Base-by-base conservation (phyloP, 1,284 basidiomycete species). In the Ustilago loliicola region DNA sequence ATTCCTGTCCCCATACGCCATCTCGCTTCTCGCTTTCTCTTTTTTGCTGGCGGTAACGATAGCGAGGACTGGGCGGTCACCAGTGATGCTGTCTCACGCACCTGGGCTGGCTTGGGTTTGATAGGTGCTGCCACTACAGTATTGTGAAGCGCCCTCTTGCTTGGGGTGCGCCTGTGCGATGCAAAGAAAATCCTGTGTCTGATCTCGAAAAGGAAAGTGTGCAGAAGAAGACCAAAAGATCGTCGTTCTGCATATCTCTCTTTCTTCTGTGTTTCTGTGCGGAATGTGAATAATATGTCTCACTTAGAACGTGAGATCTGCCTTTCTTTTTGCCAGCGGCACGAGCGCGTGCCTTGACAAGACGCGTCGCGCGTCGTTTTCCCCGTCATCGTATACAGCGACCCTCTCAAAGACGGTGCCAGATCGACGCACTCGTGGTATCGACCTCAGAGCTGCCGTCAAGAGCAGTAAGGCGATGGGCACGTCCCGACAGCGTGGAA, bases 1-100 rank as follows among this genome's bases (percentile, higher is more conserved):
- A 52, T 60, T 60, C 57, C 53, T 27, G 21, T 25, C 55, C 48
- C 47, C 61, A 13, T 36, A 50, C 45, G 52, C 51, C 61, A 56
- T 51, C 52, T 51, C 61, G 61, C 61, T 56, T 52, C n/a, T 29
- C 9, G 54, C 48, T 52, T 60, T 57, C 40, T 8, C 7, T 21
- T 19, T 34, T 40, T 40, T 40, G 38, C 2, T 40, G 19, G 13
- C 38, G 0, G 13, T 19, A 19, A 13, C 38, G 38, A 19, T 40
- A 40, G 38, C 42, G 42, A 45, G 42, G 11, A n/a, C 21, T 7
- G 2, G 21, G 9, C 36, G 17, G 36, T 10, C 7, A 38, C 36
- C 9, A 38, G 32, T 11, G 6, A 34, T 34, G 32, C 32, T n/a
- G n/a, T n/a, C n/a, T n/a, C n/a, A n/a, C n/a, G n/a, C n/a, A n/a